Percentiles rank a stretch among this genome's conserved stretches.
Conservation (phyloP, 140 eudicot genomes). For the Artemisia princeps region DNA sequence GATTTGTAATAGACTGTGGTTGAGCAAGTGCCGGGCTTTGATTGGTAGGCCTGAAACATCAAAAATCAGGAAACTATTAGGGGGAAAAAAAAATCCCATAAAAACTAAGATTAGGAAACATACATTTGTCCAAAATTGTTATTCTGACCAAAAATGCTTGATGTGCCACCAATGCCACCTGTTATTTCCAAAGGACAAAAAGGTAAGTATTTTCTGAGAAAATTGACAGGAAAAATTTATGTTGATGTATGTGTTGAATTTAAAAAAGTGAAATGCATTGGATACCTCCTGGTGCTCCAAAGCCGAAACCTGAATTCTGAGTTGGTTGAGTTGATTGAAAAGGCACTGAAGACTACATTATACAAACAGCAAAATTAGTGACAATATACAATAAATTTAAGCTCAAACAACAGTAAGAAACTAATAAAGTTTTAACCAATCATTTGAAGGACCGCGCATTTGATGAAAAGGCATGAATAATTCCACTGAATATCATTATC, state of each 20-base stretch:
- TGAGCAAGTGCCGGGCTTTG: conserved; percentile 48
- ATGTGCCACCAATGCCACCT: conserved; percentile 49
- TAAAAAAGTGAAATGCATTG: background rate
- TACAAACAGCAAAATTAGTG: conserved; percentile 14
- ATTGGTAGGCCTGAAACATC: conserved; percentile 43
- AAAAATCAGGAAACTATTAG: background rate
- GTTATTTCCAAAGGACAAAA: background rate
- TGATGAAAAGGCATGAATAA: no score
- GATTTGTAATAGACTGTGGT: conserved; percentile 52
- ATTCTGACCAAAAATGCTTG: conserved; percentile 62
- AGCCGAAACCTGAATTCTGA: conserved; percentile 59
- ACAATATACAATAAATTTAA: conserved; percentile 1
- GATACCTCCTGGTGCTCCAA: conserved; percentile 53
- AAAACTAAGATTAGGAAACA: conserved; percentile 21
- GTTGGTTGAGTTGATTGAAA: conserved; percentile 64
- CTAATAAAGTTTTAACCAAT: background rate
- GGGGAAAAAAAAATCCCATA: background rate
- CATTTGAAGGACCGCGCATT: background rate
- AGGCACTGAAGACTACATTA: conserved; percentile 57
- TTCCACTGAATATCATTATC: no score
- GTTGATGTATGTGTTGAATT: background rate
- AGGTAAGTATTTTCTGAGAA: background rate
- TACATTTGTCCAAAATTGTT: conserved; percentile 64
- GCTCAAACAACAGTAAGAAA: background rate
- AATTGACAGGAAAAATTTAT: background rate